Evolutionary conservation across 495 filamentous ascomycete genomes (phyloP), one percentile per base, ranked within the genome.

Genomic region (Lophiotrema nucula): DNA sequence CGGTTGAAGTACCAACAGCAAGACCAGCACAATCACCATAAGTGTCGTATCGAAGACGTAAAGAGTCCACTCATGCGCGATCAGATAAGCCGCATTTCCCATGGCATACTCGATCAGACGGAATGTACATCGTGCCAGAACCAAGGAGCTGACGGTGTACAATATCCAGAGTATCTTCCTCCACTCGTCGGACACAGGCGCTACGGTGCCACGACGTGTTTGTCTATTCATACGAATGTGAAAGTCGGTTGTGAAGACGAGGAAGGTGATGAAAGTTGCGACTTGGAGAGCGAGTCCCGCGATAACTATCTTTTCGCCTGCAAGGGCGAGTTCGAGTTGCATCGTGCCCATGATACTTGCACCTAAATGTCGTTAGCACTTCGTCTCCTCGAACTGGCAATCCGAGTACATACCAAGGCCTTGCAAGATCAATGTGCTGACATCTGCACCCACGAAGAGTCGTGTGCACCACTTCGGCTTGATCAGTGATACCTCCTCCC

Each of bases 101-200:
- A 62, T 10, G 33, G 59, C 10, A 56, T 62, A 54, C 38, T 60
- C 49, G 44, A 69, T 46, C 46, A 60, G 43, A 51, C 60, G 41
- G 19, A 56, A 56, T 23, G 60, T 47, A 25, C 47, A 61, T 3
- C 62, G 51, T 4, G 49, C 4, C 4, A 66, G 43, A 28, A 66
- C 54, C 12, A 66, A 44, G 10, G 47, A 42, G 43, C 55, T 60
- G 25, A 53, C 21, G 23, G 15, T 55, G 41, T 61, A 66, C 5
- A 65, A 37, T n/a, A 60, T 56, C 48, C 47, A 56, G 3, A 87
- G 74, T 37, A 79, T 69, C 18, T 69, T 55, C 46, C 85, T 66
- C 50, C 80, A 73, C 15, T 70, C 68, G 42, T 68, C 54, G 83
- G 84, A 88, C 1, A 68, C 65, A 16, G 70, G 47, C 0, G 23